These are phyloP conservation scores for Andalucia godoyi DNA, from an alignment of 78 protist genomes.

Conservation along the genomic window DNA sequence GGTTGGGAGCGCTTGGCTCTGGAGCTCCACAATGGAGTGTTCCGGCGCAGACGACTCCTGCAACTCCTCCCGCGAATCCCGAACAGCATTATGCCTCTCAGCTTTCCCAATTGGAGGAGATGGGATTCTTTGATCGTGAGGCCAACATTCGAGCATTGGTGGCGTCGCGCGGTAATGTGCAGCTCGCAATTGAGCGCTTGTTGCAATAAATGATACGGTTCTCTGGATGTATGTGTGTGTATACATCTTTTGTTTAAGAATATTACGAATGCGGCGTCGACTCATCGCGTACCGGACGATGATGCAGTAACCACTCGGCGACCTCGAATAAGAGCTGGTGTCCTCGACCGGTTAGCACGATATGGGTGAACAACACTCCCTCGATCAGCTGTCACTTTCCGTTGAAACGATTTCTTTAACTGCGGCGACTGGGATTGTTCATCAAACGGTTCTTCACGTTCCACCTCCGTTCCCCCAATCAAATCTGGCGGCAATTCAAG, in stretches of 20 bases:
- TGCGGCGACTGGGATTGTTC: too few species aligned
- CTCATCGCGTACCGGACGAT: neutral
- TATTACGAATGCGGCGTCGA: neutral
- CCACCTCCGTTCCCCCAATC: too few species aligned
- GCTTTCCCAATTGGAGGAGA: constrained; percentile 46
- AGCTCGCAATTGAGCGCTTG: neutral
- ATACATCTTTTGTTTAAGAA: neutral
- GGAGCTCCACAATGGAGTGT: neutral
- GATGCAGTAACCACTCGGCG: neutral
- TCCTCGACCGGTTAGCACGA: neutral
- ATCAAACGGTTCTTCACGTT: too few species aligned
- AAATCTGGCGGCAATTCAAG: too few species aligned
- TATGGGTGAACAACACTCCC: neutral
- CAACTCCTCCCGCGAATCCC: constrained; percentile 4
- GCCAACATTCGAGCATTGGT: constrained; percentile 36
- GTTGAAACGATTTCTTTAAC: too few species aligned
- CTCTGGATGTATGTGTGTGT: neutral
- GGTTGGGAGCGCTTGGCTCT: neutral
- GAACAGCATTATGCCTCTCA: constrained; percentile 28
- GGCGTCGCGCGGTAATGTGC: constrained; percentile 2
- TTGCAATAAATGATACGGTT: neutral
- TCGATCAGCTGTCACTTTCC: too few species aligned
- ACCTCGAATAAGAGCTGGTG: neutral
- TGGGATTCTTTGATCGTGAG: constrained; percentile 60
- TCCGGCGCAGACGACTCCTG: neutral